Conservation (phyloP, 352 stramenopile genomes). For the Phytophthora sp. region DNA sequence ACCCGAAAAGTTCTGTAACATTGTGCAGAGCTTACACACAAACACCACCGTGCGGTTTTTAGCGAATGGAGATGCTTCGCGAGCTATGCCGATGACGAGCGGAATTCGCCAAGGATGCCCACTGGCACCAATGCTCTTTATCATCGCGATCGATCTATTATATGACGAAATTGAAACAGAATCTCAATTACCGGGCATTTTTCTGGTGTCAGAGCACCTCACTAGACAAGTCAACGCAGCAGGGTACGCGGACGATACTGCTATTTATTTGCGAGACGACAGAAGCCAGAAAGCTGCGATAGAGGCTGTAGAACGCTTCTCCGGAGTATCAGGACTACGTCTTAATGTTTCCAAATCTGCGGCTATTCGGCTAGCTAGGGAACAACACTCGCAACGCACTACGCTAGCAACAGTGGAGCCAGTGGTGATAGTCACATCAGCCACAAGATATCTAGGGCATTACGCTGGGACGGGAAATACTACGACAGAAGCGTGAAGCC, state of each 20-base stretch:
- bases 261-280: not conserved
- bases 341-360: not conserved
- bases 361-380: too few species aligned
- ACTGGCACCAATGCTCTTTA: too few species aligned
- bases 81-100: too few species aligned
- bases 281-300: not conserved
- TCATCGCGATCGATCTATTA: not conserved
- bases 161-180: conserved; percentile 1
- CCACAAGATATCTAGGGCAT: not conserved
- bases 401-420: not conserved
- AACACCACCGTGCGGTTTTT: not conserved
- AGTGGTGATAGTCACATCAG: not conserved
- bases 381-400: too few species aligned
- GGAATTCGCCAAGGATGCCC: too few species aligned
- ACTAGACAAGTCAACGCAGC: not conserved
- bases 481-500: too few species aligned
- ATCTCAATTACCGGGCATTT: not conserved
- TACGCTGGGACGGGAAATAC: too few species aligned
- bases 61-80: not conserved
- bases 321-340: not conserved
- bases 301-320: not conserved
- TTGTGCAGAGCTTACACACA: not conserved
- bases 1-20: not conserved
- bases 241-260: conserved; percentile 4
- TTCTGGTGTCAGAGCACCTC: not conserved